phyloP scores from a whole-genome alignment of 2,329 filamentous ascomycete species.

The Achaetomium macrosporum region DNA sequence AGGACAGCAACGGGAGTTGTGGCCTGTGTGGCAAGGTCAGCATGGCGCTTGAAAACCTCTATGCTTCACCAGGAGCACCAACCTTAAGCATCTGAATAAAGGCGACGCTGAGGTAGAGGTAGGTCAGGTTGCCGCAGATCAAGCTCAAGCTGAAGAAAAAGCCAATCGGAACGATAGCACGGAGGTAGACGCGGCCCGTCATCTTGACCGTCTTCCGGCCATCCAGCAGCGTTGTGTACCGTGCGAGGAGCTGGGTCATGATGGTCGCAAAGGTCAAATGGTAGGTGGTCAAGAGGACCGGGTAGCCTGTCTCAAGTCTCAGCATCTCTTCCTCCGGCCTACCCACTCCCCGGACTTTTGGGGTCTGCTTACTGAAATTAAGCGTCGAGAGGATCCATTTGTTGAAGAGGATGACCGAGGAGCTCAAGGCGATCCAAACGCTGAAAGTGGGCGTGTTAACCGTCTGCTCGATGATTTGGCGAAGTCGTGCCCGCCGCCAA shows the following conservation, averaged over 20 bases:
- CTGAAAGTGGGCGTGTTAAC: constrained; percentile 40
- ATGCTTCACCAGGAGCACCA: constrained; percentile 16
- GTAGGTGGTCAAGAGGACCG: constrained; percentile 89
- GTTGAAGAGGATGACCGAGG: constrained; percentile 97
- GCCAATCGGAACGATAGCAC: constrained; percentile 90
- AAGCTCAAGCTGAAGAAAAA: constrained; percentile 93
- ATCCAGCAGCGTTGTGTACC: constrained; percentile 84
- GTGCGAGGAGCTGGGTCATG: constrained; percentile 89
- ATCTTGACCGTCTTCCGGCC: constrained; percentile 95
- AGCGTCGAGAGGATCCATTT: constrained; percentile 91
- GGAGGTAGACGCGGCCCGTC: constrained; percentile 87
- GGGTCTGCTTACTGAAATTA: constrained; percentile 63
- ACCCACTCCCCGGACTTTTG: neutral
- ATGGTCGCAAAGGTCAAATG: constrained; percentile 88
- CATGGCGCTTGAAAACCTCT: neutral
- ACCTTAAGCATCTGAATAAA: constrained; percentile 99
- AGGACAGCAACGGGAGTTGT: constrained; percentile 93
- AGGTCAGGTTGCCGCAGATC: constrained; percentile 94
- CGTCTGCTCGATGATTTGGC: neutral
- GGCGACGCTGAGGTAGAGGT: constrained; percentile 88
- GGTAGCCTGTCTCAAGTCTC: constrained; percentile 49
- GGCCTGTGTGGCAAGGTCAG: constrained; percentile 49
- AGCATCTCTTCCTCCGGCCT: constrained; percentile 20
- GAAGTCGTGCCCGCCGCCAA: neutral
- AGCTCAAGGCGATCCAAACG: constrained; percentile 87